phyloP scores from a whole-genome alignment of 2,329 filamentous ascomycete species.

The Microthyrium microscopicum region DNA sequence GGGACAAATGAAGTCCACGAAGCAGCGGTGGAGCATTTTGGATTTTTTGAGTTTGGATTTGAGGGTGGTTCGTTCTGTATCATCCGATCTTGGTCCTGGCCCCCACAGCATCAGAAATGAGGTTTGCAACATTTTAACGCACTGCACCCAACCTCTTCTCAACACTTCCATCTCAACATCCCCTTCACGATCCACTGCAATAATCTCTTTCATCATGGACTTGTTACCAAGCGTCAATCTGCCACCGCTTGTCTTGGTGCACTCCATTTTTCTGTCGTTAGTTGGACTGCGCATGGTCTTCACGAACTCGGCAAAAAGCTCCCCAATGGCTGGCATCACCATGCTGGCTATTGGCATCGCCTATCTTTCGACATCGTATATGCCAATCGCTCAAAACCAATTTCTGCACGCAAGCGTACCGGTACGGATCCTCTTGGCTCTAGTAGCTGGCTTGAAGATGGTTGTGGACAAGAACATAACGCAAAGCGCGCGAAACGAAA shows the following conservation, averaged over 20 bases:
- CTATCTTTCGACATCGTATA: slow-evolving; percentile 11
- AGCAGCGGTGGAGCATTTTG: too few relatives aligned
- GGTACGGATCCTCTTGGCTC: slow-evolving; percentile 1
- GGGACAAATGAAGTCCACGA: too few relatives aligned
- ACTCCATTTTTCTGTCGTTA: slow-evolving; percentile 1
- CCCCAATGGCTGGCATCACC: slow-evolving; percentile 9
- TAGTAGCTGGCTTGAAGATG: not conserved
- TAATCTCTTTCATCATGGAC: not conserved
- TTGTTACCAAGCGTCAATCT: not conserved
- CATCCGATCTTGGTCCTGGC: too few relatives aligned
- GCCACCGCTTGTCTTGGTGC: not conserved
- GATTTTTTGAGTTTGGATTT: too few relatives aligned
- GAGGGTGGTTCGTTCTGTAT: too few relatives aligned
- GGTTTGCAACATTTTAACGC: too few relatives aligned
- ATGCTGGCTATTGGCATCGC: slow-evolving; percentile 10
- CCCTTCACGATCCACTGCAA: not conserved
- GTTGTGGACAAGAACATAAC: not conserved
- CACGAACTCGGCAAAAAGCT: not conserved
- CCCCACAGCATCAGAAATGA: too few relatives aligned
- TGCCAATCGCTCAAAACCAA: slow-evolving; percentile 12
- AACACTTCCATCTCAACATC: not conserved
- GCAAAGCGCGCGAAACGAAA: not conserved
- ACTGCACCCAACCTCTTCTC: too few relatives aligned
- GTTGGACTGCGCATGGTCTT: slow-evolving; percentile 1
- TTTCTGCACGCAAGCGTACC: slow-evolving; percentile 10